Conservation (phyloP, 164 flowering plant genomes). For the Magnolia officinalis region DNA sequence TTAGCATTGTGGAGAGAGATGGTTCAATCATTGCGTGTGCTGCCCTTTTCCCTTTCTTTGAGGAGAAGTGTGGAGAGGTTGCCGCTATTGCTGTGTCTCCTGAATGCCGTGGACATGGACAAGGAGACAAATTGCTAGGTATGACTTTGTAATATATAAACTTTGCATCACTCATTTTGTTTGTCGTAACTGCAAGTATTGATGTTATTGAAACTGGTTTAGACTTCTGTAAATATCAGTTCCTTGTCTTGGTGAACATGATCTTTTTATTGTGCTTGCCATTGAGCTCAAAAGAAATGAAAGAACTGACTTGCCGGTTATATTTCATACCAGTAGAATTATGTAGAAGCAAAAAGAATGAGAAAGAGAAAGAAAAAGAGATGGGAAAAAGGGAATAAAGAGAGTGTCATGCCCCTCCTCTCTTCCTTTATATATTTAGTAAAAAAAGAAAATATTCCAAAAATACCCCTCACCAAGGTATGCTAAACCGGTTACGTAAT, state of each 20-base stretch:
- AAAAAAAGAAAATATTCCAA: too few species aligned
- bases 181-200: slow-evolving; percentile 1
- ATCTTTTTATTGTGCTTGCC: too few species aligned
- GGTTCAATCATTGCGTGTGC: slow-evolving; percentile 95
- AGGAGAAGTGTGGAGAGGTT: slow-evolving; percentile 87
- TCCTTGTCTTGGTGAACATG: not conserved
- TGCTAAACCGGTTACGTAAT: too few species aligned
- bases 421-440: too few species aligned
- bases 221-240: not conserved
- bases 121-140: slow-evolving; percentile 97
- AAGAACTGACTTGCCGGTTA: too few species aligned
- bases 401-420: too few species aligned
- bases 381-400: too few species aligned
- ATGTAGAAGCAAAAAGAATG: too few species aligned
- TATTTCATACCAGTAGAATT: too few species aligned
- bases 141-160: slow-evolving; percentile 16
- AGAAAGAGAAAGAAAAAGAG: too few species aligned
- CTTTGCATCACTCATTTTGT: not conserved
- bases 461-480: too few species aligned
- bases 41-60: slow-evolving; percentile 81
- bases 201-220: not conserved
- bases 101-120: slow-evolving; percentile 97
- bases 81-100: slow-evolving; percentile 94
- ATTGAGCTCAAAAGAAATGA: too few species aligned
- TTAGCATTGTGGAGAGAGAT: slow-evolving; percentile 87